phyloP scores from a whole-genome alignment of 371 early-diverging fungal species.

The Nematocida displodere region DNA sequence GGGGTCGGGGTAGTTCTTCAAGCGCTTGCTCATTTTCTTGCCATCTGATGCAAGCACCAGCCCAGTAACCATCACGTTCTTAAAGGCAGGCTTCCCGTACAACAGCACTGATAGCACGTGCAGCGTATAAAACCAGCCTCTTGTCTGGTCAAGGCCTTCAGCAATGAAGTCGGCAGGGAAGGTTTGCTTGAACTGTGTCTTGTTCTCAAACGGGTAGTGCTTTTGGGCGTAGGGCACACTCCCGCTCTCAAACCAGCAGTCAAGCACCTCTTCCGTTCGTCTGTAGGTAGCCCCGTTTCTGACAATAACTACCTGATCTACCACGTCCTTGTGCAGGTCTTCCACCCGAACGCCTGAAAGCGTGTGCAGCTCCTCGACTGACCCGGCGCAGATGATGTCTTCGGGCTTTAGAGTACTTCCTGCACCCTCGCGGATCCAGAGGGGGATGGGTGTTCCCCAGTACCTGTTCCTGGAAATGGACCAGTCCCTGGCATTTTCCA shows the following conservation, averaged over 20 bases:
- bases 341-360: slow-evolving; percentile 68
- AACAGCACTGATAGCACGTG: slow-evolving; percentile 94
- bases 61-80: slow-evolving; percentile 97
- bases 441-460: slow-evolving; percentile 99
- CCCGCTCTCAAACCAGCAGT: slow-evolving; percentile 97
- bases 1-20: slow-evolving; percentile 99
- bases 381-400: slow-evolving; percentile 77
- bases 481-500: slow-evolving; percentile 96
- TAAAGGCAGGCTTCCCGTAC: slow-evolving; percentile 91
- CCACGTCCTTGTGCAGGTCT: slow-evolving; percentile 91
- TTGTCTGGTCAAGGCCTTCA: slow-evolving; percentile 98
- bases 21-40: slow-evolving; percentile 98
- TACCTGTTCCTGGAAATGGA: slow-evolving; percentile 94
- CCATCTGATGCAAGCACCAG: slow-evolving; percentile 95
- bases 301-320: slow-evolving; percentile 91
- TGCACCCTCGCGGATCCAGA: slow-evolving; percentile 70
- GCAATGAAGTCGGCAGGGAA: slow-evolving; percentile 99
- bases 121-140: slow-evolving; percentile 99
- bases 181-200: slow-evolving; percentile 69
- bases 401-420: slow-evolving; percentile 66
- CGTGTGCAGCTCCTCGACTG: slow-evolving; percentile 79
- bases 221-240: slow-evolving; percentile 99
- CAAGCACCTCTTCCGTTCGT: slow-evolving; percentile 95
- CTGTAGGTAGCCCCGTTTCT: slow-evolving; percentile 71
- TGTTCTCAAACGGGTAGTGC: slow-evolving; percentile 81